Base-by-base conservation (phyloP, 495 filamentous ascomycete genomes). In the Chaetomium cochliodes region DNA sequence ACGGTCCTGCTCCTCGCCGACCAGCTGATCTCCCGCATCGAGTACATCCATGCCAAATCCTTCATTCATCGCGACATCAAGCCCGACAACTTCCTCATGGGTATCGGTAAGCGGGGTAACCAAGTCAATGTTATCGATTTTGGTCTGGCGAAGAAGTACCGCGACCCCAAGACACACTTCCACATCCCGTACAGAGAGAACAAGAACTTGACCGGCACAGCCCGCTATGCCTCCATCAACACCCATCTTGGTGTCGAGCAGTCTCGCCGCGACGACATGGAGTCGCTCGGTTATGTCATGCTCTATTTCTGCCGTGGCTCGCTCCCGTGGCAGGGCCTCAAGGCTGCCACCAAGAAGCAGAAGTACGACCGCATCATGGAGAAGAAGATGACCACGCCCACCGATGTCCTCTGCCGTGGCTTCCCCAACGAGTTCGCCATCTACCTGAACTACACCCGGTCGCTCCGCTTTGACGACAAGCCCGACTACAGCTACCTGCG, bases 31-130 rank as follows among this genome's bases (percentile, higher is more conserved):
- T 98, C 94, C 62, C 93, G 96, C 66, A 98, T 99, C 76, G 96
- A 99, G 79, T 99, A 99, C 82, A 99, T 99, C 73, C 96, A 99
- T 76, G 96, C 96, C 85, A 99, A 99, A 80, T 97, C 92, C 28
- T 99, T 99, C 80, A 99, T 99, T 75, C 96, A 99, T 81, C 96
- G 96, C 81, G 96, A 99, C 77, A 99, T 99, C 85, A 99, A 99
- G 85, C 96, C 96, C 39, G 96, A 99, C 84, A 99, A 99, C 86
- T 99, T 99, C 81, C 83, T 99, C 57, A 99, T 99, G 96, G 96
- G 96, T 53, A 99, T 99, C 68, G 96, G 96, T 72, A 99, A 99
- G 86, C 92, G 96, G 76, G 96, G 96, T 49, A 99, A 99, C 80
- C 96, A 99, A 84, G 96, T 99, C 82, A 99, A 99, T 70, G 96